These are phyloP conservation scores for Chlorophyllum brunneum DNA, from an alignment of 768 basidiomycete species.

Conservation along the genomic window DNA sequence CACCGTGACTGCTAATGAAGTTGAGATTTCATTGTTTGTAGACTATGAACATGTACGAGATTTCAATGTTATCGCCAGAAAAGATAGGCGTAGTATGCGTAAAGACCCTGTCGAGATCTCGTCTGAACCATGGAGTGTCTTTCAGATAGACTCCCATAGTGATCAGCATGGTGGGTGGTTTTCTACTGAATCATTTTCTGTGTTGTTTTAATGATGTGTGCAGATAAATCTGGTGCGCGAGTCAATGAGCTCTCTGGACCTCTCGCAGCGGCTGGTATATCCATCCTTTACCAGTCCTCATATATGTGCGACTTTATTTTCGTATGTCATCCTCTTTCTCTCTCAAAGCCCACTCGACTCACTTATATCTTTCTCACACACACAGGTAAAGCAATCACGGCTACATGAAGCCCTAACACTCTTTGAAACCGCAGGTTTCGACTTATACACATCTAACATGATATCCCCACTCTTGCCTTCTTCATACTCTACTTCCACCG, in stretches of 20 bases:
- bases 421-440: conserved; percentile 59
- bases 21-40: conserved; percentile 75
- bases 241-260: conserved; percentile 75
- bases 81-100: conserved; percentile 46
- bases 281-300: conserved; percentile 79
- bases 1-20: conserved; percentile 74
- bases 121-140: conserved; percentile 71
- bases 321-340: conserved; percentile 35
- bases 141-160: conserved; percentile 79
- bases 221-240: conserved; percentile 68
- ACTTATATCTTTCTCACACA: conserved; percentile 10
- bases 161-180: conserved; percentile 55
- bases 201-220: conserved; percentile 9
- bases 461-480: conserved; percentile 23
- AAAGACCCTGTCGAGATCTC: conserved; percentile 64
- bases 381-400: conserved; percentile 70
- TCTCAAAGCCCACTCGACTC: conserved; percentile 6
- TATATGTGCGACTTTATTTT: conserved; percentile 84
- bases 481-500: conserved; percentile 4
- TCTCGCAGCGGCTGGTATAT: conserved; percentile 72
- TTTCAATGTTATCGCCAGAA: conserved; percentile 58
- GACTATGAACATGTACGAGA: conserved; percentile 52
- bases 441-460: conserved; percentile 51
- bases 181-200: conserved; percentile 2
- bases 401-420: conserved; percentile 60